phyloP scores from a whole-genome alignment of 2,329 filamentous ascomycete genomes.

The Diaporthe humulicola region DNA sequence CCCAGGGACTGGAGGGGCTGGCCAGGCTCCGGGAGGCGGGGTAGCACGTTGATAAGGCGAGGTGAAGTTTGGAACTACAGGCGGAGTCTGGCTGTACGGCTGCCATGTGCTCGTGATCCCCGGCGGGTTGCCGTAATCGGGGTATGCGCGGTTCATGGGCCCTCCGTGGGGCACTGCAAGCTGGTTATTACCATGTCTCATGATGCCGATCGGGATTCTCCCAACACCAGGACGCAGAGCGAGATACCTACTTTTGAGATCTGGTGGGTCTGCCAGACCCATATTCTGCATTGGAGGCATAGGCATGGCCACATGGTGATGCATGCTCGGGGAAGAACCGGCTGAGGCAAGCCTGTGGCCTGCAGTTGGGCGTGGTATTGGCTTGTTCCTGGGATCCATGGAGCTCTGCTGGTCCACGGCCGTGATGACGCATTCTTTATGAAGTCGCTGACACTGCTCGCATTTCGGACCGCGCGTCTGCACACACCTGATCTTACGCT shows the following conservation, averaged over 20 bases:
- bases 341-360: constrained; percentile 58
- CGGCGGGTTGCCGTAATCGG: constrained; percentile 56
- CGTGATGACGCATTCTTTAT: constrained; percentile 94
- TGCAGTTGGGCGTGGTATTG: constrained; percentile 53
- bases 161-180: constrained; percentile 28
- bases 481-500: constrained; percentile 93
- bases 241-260: constrained; percentile 58
- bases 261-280: constrained; percentile 52
- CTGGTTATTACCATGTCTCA: background rate
- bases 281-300: constrained; percentile 61
- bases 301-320: constrained; percentile 57
- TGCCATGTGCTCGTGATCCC: constrained; percentile 60
- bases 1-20: constrained; percentile 46
- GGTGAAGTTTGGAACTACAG: constrained; percentile 63
- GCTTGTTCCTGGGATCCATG: constrained; percentile 59
- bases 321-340: constrained; percentile 63
- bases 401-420: constrained; percentile 83
- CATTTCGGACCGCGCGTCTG: constrained; percentile 83
- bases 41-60: constrained; percentile 62
- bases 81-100: constrained; percentile 60
- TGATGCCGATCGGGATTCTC: background rate
- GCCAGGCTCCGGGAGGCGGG: constrained; percentile 47
- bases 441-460: constrained; percentile 91
- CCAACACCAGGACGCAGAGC: background rate
- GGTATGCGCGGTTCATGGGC: constrained; percentile 46